Percentiles rank a stretch among this genome's conserved stretches.
These are phyloP conservation scores for Oryza glumipatula DNA, from an alignment of 176 grass and related monocot species.

Conservation along the genomic window DNA sequence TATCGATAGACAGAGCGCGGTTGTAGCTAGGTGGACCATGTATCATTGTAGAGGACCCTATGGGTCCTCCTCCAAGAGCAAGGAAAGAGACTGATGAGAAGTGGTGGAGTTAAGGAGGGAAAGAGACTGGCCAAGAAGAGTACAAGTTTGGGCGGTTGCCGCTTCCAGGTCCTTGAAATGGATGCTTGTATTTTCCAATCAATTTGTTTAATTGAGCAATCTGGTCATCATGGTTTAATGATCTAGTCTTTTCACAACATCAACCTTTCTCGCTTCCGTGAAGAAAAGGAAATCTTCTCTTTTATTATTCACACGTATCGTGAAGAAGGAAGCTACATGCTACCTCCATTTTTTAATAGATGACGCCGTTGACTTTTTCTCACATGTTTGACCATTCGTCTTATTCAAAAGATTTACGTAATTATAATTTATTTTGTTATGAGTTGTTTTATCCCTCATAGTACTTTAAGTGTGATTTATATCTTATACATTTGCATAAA, in stretches of 20 bases:
- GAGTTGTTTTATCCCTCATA: no score
- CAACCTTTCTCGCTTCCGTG: neutral
- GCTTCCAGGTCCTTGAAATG: constrained; percentile 27
- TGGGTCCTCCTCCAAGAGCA: neutral
- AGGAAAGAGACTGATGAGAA: constrained; percentile 28
- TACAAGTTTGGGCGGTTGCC: constrained; percentile 48
- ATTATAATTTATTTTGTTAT: no score
- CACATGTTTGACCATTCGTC: no score
- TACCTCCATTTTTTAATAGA: no score
- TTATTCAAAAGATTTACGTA: no score
- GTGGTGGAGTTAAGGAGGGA: constrained; percentile 41
- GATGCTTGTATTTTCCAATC: constrained; percentile 22
- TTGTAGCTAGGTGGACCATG: neutral
- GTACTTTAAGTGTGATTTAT: no score
- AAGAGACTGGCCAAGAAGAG: constrained; percentile 42
- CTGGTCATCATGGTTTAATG: constrained; percentile 1
- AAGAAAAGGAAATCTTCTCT: neutral
- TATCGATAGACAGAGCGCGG: neutral
- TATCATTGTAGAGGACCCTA: constrained; percentile 3
- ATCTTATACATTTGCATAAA: no score
- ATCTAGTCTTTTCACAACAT: neutral
- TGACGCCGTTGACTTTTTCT: no score
- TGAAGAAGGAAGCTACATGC: neutral
- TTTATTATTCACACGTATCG: neutral
- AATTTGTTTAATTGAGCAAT: constrained; percentile 1